phyloP scores from a whole-genome alignment of 148 eudicot genomes.

The Chenopodium formosanum region DNA sequence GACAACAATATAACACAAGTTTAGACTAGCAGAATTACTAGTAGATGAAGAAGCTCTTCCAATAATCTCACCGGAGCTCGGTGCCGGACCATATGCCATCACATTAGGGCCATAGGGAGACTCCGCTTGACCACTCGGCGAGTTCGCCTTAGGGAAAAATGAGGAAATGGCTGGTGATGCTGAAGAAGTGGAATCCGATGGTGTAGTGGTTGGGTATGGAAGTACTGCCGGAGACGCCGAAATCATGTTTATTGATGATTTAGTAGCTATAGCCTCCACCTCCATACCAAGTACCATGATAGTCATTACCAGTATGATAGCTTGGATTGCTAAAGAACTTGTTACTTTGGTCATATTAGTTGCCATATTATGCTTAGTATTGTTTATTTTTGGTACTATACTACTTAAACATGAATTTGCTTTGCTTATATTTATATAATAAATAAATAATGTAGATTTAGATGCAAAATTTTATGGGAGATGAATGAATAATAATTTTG shows the following conservation, averaged over 20 bases:
- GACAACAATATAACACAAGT: neutral
- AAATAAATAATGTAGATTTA: neutral
- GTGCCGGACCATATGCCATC: conserved; percentile 12
- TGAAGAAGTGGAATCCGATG: neutral
- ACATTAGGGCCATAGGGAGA: conserved; percentile 1
- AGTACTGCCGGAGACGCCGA: conserved; percentile 19
- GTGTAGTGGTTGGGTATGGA: conserved; percentile 6
- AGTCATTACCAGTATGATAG: neutral
- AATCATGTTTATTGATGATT: neutral
- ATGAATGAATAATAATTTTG: neutral
- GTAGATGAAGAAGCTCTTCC: neutral
- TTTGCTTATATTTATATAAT: neutral
- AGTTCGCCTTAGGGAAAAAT: conserved; percentile 10
- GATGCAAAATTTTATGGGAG: neutral
- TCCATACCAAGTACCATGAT: neutral
- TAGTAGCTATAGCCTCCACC: neutral
- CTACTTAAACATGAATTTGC: neutral
- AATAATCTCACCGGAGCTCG: conserved; percentile 4
- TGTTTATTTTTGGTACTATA: neutral
- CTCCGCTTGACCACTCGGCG: neutral
- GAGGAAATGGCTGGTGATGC: conserved; percentile 6
- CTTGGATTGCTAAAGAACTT: neutral
- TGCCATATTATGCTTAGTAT: conserved; percentile 6
- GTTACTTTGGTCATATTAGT: neutral
- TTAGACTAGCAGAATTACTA: neutral